Percentiles rank a stretch among this genome's conserved stretches.
These are phyloP conservation scores for Paramecium tetraurelia DNA, from an alignment of 73 alveolate genomes.

Conservation along the genomic window DNA sequence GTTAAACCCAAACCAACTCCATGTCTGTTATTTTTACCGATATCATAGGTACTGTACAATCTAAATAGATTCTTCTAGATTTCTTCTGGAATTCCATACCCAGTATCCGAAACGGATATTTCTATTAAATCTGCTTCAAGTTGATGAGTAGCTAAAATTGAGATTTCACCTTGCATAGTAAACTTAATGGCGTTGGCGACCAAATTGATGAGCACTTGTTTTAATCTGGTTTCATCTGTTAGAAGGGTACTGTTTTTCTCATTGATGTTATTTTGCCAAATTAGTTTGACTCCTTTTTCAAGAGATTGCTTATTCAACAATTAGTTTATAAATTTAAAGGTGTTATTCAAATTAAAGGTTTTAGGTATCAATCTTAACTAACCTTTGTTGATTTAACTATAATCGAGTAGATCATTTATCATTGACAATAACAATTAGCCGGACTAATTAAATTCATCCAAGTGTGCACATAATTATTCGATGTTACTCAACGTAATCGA, in stretches of 20 bases:
- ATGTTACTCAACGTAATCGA: not conserved
- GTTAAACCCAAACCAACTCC: constrained; percentile 62
- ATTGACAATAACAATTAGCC: constrained; percentile 40
- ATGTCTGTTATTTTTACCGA: constrained; percentile 26
- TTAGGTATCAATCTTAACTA: constrained; percentile 11
- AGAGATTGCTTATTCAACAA: not conserved
- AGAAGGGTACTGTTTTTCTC: not conserved
- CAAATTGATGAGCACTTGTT: constrained; percentile 37
- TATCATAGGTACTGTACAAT: constrained; percentile 37
- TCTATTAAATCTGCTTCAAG: not conserved
- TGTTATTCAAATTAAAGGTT: not conserved
- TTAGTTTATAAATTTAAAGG: not conserved
- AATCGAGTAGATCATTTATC: constrained; percentile 60
- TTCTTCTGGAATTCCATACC: constrained; percentile 51
- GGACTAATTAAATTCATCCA: constrained; percentile 36
- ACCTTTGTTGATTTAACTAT: not conserved
- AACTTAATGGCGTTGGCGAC: constrained; percentile 55
- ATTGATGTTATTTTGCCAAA: not conserved
- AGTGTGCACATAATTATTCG: not conserved
- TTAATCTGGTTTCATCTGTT: constrained; percentile 39
- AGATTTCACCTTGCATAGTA: constrained; percentile 47
- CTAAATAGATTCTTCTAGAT: constrained; percentile 38
- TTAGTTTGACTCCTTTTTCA: constrained; percentile 4
- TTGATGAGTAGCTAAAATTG: not conserved
- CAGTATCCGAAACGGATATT: constrained; percentile 51